Percentiles rank a stretch among this genome's conserved stretches.
Evolutionary conservation across 1,284 basidiomycete genomes (phyloP).

Genomic region (Hymenochaete sp.): DNA sequence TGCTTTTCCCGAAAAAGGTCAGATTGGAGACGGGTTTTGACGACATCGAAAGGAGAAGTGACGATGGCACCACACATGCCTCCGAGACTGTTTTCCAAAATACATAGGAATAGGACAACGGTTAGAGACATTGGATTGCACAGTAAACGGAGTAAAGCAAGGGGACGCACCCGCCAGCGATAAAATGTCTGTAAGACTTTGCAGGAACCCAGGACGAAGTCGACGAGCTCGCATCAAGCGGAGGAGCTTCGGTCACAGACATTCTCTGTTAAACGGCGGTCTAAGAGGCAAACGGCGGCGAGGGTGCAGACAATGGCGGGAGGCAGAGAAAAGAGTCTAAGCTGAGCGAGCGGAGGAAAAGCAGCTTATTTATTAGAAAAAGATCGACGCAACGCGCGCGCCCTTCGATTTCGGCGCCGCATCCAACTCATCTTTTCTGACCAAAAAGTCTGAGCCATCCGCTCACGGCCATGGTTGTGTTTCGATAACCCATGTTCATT

Average conservation of each 20-base stretch:
- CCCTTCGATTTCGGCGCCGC: background rate
- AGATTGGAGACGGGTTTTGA: slow-evolving; percentile 95
- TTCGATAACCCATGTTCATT: background rate
- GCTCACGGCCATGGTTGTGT: background rate
- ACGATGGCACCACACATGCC: slow-evolving; percentile 98
- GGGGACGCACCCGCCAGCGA: slow-evolving; percentile 74
- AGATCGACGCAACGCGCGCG: slow-evolving; percentile 1
- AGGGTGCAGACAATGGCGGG: slow-evolving; percentile 2
- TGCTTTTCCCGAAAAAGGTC: slow-evolving; percentile 71
- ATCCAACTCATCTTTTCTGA: too few relatives aligned
- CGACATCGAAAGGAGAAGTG: slow-evolving; percentile 95
- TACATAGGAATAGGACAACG: background rate
- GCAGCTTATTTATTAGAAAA: slow-evolving; percentile 1
- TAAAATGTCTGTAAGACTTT: slow-evolving; percentile 78
- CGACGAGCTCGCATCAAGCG: slow-evolving; percentile 26
- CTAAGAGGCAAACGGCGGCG: background rate
- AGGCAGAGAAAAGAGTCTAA: background rate
- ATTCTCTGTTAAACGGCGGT: background rate
- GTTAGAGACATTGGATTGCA: background rate
- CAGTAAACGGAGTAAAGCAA: background rate
- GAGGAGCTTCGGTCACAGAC: slow-evolving; percentile 17
- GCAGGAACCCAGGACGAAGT: slow-evolving; percentile 43
- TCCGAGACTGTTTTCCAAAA: slow-evolving; percentile 54
- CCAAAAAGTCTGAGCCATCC: background rate
- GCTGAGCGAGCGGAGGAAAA: background rate